Percentiles rank a stretch among this genome's conserved stretches.
phyloP scores from a whole-genome alignment of 2,329 filamentous ascomycete species.

The Mycosphaerelloides madeirae region DNA sequence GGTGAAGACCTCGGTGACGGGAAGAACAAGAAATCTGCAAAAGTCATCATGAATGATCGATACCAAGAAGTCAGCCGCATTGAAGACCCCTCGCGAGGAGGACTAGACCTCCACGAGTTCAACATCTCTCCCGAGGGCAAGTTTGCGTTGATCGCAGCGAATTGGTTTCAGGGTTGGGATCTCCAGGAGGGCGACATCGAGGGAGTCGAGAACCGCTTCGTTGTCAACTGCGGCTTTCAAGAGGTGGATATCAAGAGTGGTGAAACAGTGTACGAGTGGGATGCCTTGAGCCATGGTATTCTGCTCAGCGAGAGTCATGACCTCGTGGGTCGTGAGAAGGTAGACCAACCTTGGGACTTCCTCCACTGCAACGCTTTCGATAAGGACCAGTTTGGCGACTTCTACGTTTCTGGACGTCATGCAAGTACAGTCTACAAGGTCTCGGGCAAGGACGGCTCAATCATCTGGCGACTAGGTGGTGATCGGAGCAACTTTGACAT shows the following conservation, averaged over 20 bases:
- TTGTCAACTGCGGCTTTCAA: slow-evolving; percentile 33
- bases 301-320: slow-evolving; percentile 16
- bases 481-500: slow-evolving; percentile 39
- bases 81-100: slow-evolving; percentile 10
- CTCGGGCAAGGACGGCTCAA: slow-evolving; percentile 36
- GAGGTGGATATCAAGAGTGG: slow-evolving; percentile 35
- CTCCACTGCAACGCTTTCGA: slow-evolving; percentile 51
- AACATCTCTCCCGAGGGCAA: slow-evolving; percentile 3
- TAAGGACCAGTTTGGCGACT: slow-evolving; percentile 42
- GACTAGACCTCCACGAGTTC: slow-evolving; percentile 9
- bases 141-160: slow-evolving; percentile 3
- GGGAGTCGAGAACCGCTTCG: neutral
- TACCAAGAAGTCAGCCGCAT: slow-evolving; percentile 31
- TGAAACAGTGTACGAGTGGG: slow-evolving; percentile 35
- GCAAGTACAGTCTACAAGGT: slow-evolving; percentile 40
- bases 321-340: slow-evolving; percentile 27
- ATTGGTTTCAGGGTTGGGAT: neutral
- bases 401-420: slow-evolving; percentile 42
- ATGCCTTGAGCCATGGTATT: slow-evolving; percentile 30
- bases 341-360: slow-evolving; percentile 31
- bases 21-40: neutral
- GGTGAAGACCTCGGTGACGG: slow-evolving; percentile 2
- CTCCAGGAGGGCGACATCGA: slow-evolving; percentile 2
- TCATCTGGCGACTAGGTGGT: slow-evolving; percentile 50
- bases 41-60: slow-evolving; percentile 29